Conservation (phyloP, 129 eudicot genomes). For the Scalesia atractyloides region DNA sequence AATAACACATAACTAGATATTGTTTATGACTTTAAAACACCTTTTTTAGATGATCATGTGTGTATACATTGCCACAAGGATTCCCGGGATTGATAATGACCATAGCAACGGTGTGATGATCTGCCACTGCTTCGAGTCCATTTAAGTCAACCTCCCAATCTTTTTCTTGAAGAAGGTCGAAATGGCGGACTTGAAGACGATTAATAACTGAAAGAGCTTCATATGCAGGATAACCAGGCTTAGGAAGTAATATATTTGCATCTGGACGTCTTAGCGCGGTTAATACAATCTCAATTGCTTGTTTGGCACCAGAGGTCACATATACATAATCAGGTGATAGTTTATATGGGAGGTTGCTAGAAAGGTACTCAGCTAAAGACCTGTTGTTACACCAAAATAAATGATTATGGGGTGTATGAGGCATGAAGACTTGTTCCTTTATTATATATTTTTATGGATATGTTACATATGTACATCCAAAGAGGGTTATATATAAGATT, state of each 20-base stretch:
- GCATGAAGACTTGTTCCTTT: not conserved
- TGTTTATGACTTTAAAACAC: slow-evolving; percentile 13
- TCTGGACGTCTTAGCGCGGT: slow-evolving; percentile 32
- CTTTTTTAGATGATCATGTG: slow-evolving; percentile 33
- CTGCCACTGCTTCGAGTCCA: slow-evolving; percentile 26
- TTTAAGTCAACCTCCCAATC: slow-evolving; percentile 39
- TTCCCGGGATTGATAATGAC: slow-evolving; percentile 43
- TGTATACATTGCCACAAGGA: slow-evolving; percentile 42
- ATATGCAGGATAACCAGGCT: slow-evolving; percentile 41
- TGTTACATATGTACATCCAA: not conserved
- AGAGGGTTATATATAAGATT: not conserved
- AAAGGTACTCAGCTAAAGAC: slow-evolving; percentile 35
- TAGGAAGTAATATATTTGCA: slow-evolving; percentile 42
- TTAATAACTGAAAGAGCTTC: slow-evolving; percentile 36
- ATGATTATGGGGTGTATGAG: not conserved
- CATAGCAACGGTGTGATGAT: slow-evolving; percentile 40
- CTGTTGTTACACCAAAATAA: slow-evolving; percentile 18
- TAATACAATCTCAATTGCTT: slow-evolving; percentile 37
- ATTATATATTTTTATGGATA: too few relatives aligned
- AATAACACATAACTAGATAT: not conserved
- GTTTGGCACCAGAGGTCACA: slow-evolving; percentile 41
- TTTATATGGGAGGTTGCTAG: slow-evolving; percentile 36
- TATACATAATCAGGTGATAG: slow-evolving; percentile 37
- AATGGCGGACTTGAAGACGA: slow-evolving; percentile 38
- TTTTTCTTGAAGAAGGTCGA: slow-evolving; percentile 37